Conservation (phyloP, 1,284 basidiomycete genomes). For the Malassezia slooffiae region DNA sequence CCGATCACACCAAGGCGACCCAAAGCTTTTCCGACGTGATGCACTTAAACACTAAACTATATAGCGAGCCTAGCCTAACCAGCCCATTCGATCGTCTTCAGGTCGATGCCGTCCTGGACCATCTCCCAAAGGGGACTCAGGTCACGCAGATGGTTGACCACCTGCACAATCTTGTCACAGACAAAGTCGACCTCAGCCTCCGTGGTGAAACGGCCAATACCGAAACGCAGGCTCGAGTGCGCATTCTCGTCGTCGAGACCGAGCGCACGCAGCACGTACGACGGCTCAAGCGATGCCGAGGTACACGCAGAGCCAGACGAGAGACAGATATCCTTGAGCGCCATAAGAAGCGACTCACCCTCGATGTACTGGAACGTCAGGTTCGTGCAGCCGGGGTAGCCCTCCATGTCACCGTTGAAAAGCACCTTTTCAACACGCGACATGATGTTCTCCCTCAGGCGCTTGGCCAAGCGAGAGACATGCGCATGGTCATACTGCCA, state of each 20-base stretch:
- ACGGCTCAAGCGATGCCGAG: slow-evolving; percentile 93
- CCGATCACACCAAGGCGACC: no score
- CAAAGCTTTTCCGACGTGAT: no score
- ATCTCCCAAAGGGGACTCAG: slow-evolving; percentile 50
- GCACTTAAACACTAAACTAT: no score
- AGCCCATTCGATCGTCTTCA: slow-evolving; percentile 84
- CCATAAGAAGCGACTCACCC: slow-evolving; percentile 94
- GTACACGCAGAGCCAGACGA: slow-evolving; percentile 98
- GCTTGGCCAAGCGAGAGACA: slow-evolving; percentile 65
- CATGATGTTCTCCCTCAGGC: slow-evolving; percentile 71
- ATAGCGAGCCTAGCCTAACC: slow-evolving; percentile 14
- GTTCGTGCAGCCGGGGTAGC: slow-evolving; percentile 64
- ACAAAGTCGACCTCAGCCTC: slow-evolving; percentile 95
- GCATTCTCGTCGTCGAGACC: slow-evolving; percentile 95
- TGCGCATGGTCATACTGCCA: slow-evolving; percentile 65
- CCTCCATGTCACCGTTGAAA: slow-evolving; percentile 77
- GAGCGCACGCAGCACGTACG: slow-evolving; percentile 90
- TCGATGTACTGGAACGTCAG: slow-evolving; percentile 94
- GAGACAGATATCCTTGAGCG: slow-evolving; percentile 89
- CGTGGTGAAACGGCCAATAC: slow-evolving; percentile 95
- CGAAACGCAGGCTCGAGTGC: slow-evolving; percentile 92
- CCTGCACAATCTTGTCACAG: slow-evolving; percentile 71
- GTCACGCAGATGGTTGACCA: slow-evolving; percentile 66
- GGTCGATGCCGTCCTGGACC: slow-evolving; percentile 64
- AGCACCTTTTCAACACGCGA: slow-evolving; percentile 77